These are phyloP conservation scores for Yamadazyma conglobata DNA, from an alignment of 1,139 yeast genomes.

Conservation along the genomic window DNA sequence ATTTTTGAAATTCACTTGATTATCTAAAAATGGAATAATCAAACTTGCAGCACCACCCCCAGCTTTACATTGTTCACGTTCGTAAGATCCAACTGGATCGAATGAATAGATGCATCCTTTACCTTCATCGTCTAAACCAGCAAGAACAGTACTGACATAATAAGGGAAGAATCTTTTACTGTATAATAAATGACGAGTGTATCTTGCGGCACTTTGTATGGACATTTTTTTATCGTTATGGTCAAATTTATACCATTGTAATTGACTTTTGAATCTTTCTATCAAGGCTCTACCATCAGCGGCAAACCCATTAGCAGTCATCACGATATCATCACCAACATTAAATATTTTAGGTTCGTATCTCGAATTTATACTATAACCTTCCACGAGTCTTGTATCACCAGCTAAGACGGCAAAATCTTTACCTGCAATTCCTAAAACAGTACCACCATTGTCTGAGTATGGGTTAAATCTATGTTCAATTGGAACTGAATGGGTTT, in stretches of 20 bases:
- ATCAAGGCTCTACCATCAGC: constrained; percentile 91
- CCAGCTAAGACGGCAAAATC: constrained; percentile 97
- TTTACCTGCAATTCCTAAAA: constrained; percentile 94
- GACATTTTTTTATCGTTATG: constrained; percentile 69
- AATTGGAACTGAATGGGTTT: constrained; percentile 59
- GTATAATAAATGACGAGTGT: constrained; percentile 84
- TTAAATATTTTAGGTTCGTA: constrained; percentile 87
- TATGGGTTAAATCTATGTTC: constrained; percentile 96
- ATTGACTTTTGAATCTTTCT: constrained; percentile 68
- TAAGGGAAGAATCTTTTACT: constrained; percentile 96
- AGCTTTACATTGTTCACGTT: constrained; percentile 95
- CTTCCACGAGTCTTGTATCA: constrained; percentile 94
- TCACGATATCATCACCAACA: constrained; percentile 82
- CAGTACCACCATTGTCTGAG: constrained; percentile 96
- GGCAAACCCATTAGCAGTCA: constrained; percentile 94
- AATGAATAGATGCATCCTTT: constrained; percentile 93
- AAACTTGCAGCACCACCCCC: constrained; percentile 97
- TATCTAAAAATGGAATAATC: constrained; percentile 96
- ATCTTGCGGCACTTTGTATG: constrained; percentile 78
- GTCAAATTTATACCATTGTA: constrained; percentile 93
- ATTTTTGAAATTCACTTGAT: constrained; percentile 93
- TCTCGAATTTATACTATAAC: constrained; percentile 90
- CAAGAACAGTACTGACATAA: constrained; percentile 91
- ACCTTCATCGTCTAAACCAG: constrained; percentile 93
- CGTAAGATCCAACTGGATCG: constrained; percentile 97